Conservation (phyloP, 1,284 basidiomycete species). For the Macrocystidia cucumis region DNA sequence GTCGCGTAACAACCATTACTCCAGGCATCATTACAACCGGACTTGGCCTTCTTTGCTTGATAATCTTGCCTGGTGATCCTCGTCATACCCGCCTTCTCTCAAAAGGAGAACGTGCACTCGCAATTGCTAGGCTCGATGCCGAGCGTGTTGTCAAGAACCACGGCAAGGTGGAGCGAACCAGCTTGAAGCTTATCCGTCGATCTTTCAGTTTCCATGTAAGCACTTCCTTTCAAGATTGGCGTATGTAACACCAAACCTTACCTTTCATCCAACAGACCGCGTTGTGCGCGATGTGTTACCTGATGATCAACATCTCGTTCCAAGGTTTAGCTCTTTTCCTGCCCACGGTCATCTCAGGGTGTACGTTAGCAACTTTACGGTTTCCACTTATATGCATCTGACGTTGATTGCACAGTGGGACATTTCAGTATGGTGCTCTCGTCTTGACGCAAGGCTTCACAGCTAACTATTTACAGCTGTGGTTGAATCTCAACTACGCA, state of each 20-base stretch:
- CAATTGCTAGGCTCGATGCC: slow-evolving; percentile 23
- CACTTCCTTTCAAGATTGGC: no score
- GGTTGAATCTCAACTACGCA: slow-evolving; percentile 28
- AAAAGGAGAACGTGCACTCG: slow-evolving; percentile 22
- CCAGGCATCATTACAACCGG: slow-evolving; percentile 15
- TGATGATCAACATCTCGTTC: slow-evolving; percentile 26
- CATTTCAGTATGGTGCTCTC: slow-evolving; percentile 16
- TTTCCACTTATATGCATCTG: not conserved
- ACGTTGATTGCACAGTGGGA: slow-evolving; percentile 15
- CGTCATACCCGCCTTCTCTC: slow-evolving; percentile 22
- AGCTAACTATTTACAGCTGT: slow-evolving; percentile 21
- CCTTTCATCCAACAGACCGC: slow-evolving; percentile 16
- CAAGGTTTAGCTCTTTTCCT: slow-evolving; percentile 31
- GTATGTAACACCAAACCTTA: no score
- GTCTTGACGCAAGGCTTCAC: not conserved
- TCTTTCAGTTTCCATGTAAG: slow-evolving; percentile 26
- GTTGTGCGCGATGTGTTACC: slow-evolving; percentile 17
- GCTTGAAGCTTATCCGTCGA: slow-evolving; percentile 18
- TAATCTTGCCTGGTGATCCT: slow-evolving; percentile 12
- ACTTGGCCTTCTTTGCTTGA: slow-evolving; percentile 13
- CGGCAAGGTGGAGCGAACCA: slow-evolving; percentile 21
- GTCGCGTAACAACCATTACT: no score
- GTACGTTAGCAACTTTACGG: slow-evolving; percentile 14
- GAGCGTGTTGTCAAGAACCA: slow-evolving; percentile 20
- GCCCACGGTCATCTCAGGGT: slow-evolving; percentile 27